These are phyloP conservation scores for Umbilicaria muhlenbergii DNA, from an alignment of 495 filamentous ascomycete species.

Conservation along the genomic window DNA sequence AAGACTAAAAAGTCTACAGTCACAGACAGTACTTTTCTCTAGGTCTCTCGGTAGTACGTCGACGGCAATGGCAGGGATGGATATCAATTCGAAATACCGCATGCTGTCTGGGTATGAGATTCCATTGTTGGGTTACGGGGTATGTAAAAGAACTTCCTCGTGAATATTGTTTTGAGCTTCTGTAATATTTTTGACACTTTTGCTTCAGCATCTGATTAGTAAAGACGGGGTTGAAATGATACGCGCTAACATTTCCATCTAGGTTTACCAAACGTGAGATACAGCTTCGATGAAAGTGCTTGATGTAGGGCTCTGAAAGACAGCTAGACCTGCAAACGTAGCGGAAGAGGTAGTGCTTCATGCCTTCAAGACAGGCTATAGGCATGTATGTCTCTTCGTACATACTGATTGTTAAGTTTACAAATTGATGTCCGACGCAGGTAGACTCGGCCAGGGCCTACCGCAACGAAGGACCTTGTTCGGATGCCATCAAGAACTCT, in stretches of 20 bases:
- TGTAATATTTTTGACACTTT: too few relatives aligned
- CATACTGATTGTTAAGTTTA: neutral
- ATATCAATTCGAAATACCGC: constrained; percentile 47
- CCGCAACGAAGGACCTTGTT: constrained; percentile 35
- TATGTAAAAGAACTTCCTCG: constrained; percentile 22
- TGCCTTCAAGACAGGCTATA: constrained; percentile 55
- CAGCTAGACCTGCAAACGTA: constrained; percentile 31
- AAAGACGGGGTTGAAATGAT: neutral
- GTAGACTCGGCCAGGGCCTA: constrained; percentile 40
- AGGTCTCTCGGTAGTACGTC: neutral
- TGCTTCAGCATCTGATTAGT: neutral
- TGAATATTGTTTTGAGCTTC: neutral
- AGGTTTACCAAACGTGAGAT: constrained; percentile 63
- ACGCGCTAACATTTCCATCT: neutral
- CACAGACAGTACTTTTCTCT: too few relatives aligned
- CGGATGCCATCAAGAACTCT: constrained; percentile 28
- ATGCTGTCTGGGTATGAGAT: constrained; percentile 68
- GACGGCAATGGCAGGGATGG: constrained; percentile 37
- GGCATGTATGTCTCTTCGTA: constrained; percentile 35
- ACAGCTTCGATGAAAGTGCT: neutral
- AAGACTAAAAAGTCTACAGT: too few relatives aligned
- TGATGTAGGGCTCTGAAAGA: too few relatives aligned
- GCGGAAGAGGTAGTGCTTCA: constrained; percentile 42
- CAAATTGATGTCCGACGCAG: constrained; percentile 11
- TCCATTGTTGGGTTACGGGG: constrained; percentile 57